Evolutionary conservation across 768 basidiomycete genomes (phyloP).

Genomic region (Panus rudis): DNA sequence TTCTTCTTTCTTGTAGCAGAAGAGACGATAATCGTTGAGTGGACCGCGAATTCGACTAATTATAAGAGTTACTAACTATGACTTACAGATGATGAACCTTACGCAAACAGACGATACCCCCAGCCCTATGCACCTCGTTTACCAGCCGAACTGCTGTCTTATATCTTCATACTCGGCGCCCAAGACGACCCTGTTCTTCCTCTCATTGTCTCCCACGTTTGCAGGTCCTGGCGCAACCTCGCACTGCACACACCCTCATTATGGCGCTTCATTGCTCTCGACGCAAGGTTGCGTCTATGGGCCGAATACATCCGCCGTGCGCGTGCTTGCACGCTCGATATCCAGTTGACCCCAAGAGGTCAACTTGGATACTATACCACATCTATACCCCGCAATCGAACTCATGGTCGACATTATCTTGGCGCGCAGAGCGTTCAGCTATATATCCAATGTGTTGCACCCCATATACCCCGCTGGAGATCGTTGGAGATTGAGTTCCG

Average conservation of each 20-base stretch:
- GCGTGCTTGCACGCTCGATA: constrained; percentile 52
- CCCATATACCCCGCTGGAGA: constrained; percentile 48
- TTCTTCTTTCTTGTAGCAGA: constrained; percentile 6
- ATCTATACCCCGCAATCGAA: constrained; percentile 9
- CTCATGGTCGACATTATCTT: constrained; percentile 26
- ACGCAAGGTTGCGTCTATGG: constrained; percentile 51
- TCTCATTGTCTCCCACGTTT: constrained; percentile 61
- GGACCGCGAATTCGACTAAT: background rate
- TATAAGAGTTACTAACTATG: background rate
- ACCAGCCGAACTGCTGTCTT: constrained; percentile 56
- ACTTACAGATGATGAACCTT: background rate
- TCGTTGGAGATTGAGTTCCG: constrained; percentile 53
- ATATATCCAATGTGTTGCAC: constrained; percentile 50
- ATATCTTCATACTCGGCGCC: constrained; percentile 56
- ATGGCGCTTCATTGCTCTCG: constrained; percentile 56
- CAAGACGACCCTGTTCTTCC: constrained; percentile 52
- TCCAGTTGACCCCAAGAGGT: constrained; percentile 32
- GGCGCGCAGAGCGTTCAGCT: constrained; percentile 46
- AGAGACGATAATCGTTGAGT: constrained; percentile 12
- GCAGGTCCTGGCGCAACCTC: constrained; percentile 54
- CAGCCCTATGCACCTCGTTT: constrained; percentile 38
- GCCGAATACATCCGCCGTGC: constrained; percentile 54
- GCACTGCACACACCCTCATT: constrained; percentile 53
- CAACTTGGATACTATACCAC: constrained; percentile 9
- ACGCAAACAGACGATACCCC: constrained; percentile 8